phyloP scores from a whole-genome alignment of 257 asterid species.

The Cynanchum wilfordii region DNA sequence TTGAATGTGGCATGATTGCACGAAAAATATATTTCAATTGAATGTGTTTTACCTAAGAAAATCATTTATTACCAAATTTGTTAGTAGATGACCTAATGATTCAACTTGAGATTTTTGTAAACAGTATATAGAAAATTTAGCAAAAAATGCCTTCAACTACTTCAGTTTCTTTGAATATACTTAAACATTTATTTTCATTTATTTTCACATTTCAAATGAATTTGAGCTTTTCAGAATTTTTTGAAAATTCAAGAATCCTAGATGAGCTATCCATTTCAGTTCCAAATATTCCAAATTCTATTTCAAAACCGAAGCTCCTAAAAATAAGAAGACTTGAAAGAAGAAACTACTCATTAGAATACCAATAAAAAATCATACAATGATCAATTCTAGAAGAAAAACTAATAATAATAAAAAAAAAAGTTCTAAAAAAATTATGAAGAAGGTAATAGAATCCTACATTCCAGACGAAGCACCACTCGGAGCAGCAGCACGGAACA shows the following conservation, averaged over 20 bases:
- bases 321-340: neutral
- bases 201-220: neutral
- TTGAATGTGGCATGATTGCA: neutral
- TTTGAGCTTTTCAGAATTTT: neutral
- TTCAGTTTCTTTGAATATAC: too few relatives aligned
- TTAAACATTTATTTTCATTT: too few relatives aligned
- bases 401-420: neutral
- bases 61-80: neutral
- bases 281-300: neutral
- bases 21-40: neutral
- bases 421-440: neutral
- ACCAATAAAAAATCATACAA: neutral
- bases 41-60: neutral
- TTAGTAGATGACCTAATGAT: neutral
- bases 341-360: neutral
- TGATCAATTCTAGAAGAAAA: neutral
- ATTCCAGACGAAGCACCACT: conserved; percentile 74
- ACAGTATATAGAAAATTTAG: too few relatives aligned
- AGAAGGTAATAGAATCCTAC: conserved; percentile 31
- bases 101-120: neutral
- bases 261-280: neutral
- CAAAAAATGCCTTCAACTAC: too few relatives aligned
- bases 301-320: neutral
- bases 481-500: conserved; percentile 82
- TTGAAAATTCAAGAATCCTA: neutral